Evolutionary conservation across 2,329 filamentous ascomycete genomes (phyloP).

Genomic region (Fusarium vanettenii): DNA sequence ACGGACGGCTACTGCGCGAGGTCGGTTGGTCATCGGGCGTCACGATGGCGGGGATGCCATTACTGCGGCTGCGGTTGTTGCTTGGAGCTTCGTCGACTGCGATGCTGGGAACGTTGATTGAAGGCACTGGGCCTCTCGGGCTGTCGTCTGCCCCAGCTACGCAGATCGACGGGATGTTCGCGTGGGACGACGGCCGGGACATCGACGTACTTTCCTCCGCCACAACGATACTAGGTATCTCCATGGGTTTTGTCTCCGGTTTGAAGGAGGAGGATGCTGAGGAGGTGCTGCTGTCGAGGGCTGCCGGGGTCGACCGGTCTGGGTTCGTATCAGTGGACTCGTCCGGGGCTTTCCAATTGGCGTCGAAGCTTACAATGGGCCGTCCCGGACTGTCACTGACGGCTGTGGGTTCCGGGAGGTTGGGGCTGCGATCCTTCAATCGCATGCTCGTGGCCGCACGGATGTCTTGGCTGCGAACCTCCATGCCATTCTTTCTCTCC

Average conservation of each 20-base stretch:
- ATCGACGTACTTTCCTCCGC: conserved; percentile 57
- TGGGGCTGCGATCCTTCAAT: conserved; percentile 85
- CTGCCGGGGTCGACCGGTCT: conserved; percentile 52
- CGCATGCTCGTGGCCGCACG: conserved; percentile 90
- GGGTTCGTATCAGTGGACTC: conserved; percentile 74
- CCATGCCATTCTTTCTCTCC: conserved; percentile 80
- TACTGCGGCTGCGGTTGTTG: conserved; percentile 30
- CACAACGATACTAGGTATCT: conserved; percentile 67
- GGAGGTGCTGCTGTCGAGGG: conserved; percentile 29
- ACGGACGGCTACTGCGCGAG: conserved; percentile 42
- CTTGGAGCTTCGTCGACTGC: conserved; percentile 49
- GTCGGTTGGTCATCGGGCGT: conserved; percentile 55
- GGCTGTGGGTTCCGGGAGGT: conserved; percentile 87
- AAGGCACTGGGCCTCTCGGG: conserved; percentile 43
- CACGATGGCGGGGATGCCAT: conserved; percentile 58
- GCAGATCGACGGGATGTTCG: conserved; percentile 51
- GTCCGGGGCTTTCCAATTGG: conserved; percentile 81
- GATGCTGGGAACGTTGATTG: conserved; percentile 64
- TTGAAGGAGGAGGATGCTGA: conserved; percentile 39
- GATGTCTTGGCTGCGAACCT: conserved; percentile 89
- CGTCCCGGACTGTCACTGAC: conserved; percentile 91
- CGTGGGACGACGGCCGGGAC: conserved; percentile 42
- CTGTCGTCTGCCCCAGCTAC: conserved; percentile 45
- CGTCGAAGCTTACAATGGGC: conserved; percentile 97
- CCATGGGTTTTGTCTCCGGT: conserved; percentile 50